Evolutionary conservation across 208 protist species (phyloP).

Genomic region (Polymyxa betae): DNA sequence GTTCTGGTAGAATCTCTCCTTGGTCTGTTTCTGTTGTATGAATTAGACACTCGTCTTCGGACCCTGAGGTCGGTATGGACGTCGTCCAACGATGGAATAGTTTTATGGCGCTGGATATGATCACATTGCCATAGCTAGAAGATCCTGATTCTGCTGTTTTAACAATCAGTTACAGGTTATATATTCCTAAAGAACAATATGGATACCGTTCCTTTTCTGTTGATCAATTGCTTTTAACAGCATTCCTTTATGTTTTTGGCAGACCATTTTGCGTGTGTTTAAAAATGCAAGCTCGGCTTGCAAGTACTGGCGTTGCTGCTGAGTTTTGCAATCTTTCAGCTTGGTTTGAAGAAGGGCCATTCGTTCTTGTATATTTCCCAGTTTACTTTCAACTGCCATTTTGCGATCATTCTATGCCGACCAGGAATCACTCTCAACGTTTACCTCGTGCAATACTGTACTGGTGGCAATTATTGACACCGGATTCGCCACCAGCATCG

Average conservation of each 20-base stretch:
- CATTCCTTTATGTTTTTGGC: slow-evolving; percentile 9
- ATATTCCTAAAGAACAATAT: background rate
- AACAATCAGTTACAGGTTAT: background rate
- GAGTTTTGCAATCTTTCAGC: background rate
- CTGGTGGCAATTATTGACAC: background rate
- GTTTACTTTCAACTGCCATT: slow-evolving; percentile 44
- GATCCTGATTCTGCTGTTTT: slow-evolving; percentile 4
- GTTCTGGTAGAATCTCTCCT: background rate
- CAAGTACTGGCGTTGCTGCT: background rate
- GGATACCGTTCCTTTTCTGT: slow-evolving; percentile 2
- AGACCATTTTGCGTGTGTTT: slow-evolving; percentile 17
- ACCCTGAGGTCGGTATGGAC: background rate
- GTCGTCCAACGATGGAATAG: background rate
- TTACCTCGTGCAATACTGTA: background rate
- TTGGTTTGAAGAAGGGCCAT: background rate
- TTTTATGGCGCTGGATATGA: background rate
- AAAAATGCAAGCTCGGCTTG: background rate
- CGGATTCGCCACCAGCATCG: slow-evolving; percentile 5
- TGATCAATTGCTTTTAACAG: background rate
- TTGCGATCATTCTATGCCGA: too few species aligned
- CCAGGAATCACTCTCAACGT: background rate
- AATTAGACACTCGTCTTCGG: too few species aligned
- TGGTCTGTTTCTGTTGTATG: background rate
- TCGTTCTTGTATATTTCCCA: background rate
- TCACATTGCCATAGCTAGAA: background rate